phyloP scores from a whole-genome alignment of 2,329 filamentous ascomycete species.

The Colletotrichum tabaci region DNA sequence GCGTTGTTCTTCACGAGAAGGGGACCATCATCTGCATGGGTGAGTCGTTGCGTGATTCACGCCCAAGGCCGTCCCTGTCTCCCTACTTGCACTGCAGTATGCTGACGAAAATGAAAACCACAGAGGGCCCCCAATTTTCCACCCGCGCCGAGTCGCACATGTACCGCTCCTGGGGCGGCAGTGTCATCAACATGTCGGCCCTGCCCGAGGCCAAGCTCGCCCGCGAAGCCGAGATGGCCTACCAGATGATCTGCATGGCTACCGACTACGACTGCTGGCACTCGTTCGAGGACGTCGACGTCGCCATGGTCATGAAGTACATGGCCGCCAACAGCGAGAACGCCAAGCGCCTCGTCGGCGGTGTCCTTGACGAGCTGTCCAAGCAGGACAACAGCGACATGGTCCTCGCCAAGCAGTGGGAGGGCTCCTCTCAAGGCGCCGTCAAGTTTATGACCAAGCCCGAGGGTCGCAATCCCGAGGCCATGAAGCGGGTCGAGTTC shows the following conservation, averaged over 20 bases:
- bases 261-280: constrained; percentile 99
- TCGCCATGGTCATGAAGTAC: constrained; percentile 96
- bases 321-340: constrained; percentile 96
- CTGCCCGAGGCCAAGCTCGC: constrained; percentile 97
- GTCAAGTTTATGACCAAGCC: constrained; percentile 87
- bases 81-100: neutral
- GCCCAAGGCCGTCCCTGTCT: neutral
- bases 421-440: constrained; percentile 82
- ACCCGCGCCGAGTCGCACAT: constrained; percentile 96
- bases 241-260: constrained; percentile 99
- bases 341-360: constrained; percentile 86
- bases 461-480: constrained; percentile 80
- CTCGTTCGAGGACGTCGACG: constrained; percentile 85
- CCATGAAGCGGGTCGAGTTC: constrained; percentile 85
- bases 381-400: constrained; percentile 83
- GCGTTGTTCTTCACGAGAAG: constrained; percentile 85
- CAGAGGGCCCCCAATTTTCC: constrained; percentile 98
- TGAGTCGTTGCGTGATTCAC: constrained; percentile 57
- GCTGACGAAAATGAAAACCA: constrained; percentile 9
- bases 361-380: constrained; percentile 88
- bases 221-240: constrained; percentile 94
- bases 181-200: constrained; percentile 98
- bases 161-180: constrained; percentile 94
- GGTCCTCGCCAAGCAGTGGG: constrained; percentile 85
- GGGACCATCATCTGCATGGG: constrained; percentile 94